phyloP scores from a whole-genome alignment of 768 basidiomycete species.

The Tulasnella sp. region DNA sequence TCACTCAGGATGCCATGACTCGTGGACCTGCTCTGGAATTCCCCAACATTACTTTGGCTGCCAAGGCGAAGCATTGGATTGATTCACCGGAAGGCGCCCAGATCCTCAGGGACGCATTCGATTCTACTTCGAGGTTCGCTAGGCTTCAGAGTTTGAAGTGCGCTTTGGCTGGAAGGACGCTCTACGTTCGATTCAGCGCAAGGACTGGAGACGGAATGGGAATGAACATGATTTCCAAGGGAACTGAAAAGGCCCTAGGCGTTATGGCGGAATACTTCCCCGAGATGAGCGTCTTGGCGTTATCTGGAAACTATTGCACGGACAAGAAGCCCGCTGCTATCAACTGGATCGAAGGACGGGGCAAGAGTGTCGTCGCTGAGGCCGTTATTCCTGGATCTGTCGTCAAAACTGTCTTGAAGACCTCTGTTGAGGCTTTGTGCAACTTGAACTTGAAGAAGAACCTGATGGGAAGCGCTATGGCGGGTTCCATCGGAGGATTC shows the following conservation, averaged over 20 bases:
- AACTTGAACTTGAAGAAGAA: conserved; percentile 97
- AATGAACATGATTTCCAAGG: conserved; percentile 99
- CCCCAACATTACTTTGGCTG: conserved; percentile 65
- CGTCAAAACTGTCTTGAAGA: conserved; percentile 87
- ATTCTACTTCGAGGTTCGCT: conserved; percentile 89
- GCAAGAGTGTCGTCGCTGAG: conserved; percentile 96
- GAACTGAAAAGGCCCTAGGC: conserved; percentile 88
- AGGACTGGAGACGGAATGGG: conserved; percentile 98
- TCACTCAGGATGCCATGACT: conserved; percentile 91
- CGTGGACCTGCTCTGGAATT: conserved; percentile 98
- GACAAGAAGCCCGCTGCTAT: conserved; percentile 99
- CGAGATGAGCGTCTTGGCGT: conserved; percentile 77
- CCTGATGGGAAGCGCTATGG: conserved; percentile 93
- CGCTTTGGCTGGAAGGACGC: conserved; percentile 81
- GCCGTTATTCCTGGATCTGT: conserved; percentile 80
- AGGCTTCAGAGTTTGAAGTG: conserved; percentile 74
- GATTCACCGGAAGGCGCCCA: conserved; percentile 67
- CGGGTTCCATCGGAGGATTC: conserved; percentile 93
- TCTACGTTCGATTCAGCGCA: conserved; percentile 88
- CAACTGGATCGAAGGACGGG: conserved; percentile 99
- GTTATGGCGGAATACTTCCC: conserved; percentile 68
- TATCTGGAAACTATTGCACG: conserved; percentile 97
- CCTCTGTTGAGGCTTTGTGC: conserved; percentile 77
- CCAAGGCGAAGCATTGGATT: conserved; percentile 77
- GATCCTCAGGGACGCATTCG: conserved; percentile 72